Evolutionary conservation across 106 monocot species (phyloP), one percentile per base, ranked within the genome.

Genomic region (Dendrobium nobile): DNA sequence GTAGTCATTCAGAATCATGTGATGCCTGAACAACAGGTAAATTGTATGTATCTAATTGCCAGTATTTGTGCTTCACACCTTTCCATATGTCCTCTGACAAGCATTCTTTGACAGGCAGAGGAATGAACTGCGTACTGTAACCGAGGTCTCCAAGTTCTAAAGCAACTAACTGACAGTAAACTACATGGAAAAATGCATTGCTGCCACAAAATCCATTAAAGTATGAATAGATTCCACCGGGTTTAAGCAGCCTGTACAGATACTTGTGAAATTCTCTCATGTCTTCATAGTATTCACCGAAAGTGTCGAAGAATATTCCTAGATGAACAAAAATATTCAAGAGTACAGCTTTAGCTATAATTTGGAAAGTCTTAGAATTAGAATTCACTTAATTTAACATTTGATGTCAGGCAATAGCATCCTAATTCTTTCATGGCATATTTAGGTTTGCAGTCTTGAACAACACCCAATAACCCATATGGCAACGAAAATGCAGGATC

Each of bases 221-320:
- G 84, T 92, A 98, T 40, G 98, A 98, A 76, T 98, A 98, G 33
- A 95, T 89, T 22, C 98, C 98, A 82, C 87, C 95, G 31, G 89
- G 91, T 67, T 89, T 98, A 75, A 98, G 84, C 47, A 98, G 79
- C 59, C 80, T 87, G 59, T 89, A 89, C 77, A 98, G 92, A 80
- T 92, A 84, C 80, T 92, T 81, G 73, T 98, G 98, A 83, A 98
- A 95, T 84, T 89, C 80, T 75, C 89, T 89, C 89, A 95, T 83
- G 84, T 98, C 98, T 80, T 98, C 98, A 56, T 98, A 95, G 82
- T 93, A 92, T 84, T 98, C 98, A 13, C 98, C 94, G 43, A 95
- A 98, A 0, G 98, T 98, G 59, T 98, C 98, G 27, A 98, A 98
- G 81, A 98, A 98, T 78, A 98, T 95, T 67, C 98, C 98, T 98